These are phyloP conservation scores for Daedaleopsis sinensis DNA, from an alignment of 768 basidiomycete genomes.

Conservation along the genomic window DNA sequence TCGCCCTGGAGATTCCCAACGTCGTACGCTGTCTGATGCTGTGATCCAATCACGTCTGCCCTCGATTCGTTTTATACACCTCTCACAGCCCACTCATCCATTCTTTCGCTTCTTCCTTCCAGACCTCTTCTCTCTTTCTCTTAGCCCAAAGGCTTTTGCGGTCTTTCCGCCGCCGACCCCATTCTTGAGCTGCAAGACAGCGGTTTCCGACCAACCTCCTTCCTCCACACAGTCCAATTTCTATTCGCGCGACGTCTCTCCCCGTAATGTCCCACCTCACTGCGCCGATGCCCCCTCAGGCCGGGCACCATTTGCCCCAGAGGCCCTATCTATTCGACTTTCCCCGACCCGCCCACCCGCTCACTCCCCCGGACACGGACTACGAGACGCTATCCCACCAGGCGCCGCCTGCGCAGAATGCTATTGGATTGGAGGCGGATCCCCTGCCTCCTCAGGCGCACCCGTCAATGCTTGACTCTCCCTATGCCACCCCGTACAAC, in stretches of 20 bases:
- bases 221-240: slow-evolving; percentile 12
- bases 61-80: slow-evolving; percentile 3
- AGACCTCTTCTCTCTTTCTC: slow-evolving; percentile 1
- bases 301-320: slow-evolving; percentile 33
- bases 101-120: slow-evolving; percentile 11
- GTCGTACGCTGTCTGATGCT: slow-evolving; percentile 23
- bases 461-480: slow-evolving; percentile 15
- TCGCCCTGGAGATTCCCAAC: slow-evolving; percentile 36
- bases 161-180: background rate
- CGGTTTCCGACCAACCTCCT: slow-evolving; percentile 12
- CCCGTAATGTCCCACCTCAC: slow-evolving; percentile 46
- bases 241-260: slow-evolving; percentile 6
- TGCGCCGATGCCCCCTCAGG: slow-evolving; percentile 26
- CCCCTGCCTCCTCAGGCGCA: slow-evolving; percentile 11
- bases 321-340: slow-evolving; percentile 49
- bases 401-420: slow-evolving; percentile 14
- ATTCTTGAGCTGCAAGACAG: slow-evolving; percentile 27
- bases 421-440: slow-evolving; percentile 20
- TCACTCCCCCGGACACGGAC: slow-evolving; percentile 39
- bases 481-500: slow-evolving; percentile 8
- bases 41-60: slow-evolving; percentile 24
- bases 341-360: slow-evolving; percentile 39
- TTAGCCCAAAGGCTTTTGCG: background rate
- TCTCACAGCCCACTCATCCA: slow-evolving; percentile 9
- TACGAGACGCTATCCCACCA: slow-evolving; percentile 25